phyloP scores from a whole-genome alignment of 2,329 filamentous ascomycete species.

The Juglanconis juglandina region DNA sequence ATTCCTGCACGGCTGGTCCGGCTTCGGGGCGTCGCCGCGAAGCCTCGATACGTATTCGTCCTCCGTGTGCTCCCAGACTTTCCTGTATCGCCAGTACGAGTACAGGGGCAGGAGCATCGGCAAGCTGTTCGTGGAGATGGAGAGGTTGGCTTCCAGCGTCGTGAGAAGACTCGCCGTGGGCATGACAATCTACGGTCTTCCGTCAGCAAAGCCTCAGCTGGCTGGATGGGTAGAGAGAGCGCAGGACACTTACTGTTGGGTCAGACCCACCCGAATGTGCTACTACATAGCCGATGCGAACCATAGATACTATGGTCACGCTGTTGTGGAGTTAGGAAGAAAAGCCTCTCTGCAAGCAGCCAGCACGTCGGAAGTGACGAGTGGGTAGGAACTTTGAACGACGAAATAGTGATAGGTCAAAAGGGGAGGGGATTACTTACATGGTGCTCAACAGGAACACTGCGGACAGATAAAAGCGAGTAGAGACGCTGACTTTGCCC shows the following conservation, averaged over 20 bases:
- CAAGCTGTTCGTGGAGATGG: conserved; percentile 14
- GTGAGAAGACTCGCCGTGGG: not conserved
- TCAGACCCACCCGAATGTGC: not conserved
- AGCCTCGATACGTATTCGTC: conserved; percentile 16
- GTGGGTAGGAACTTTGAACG: no score
- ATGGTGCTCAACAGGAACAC: conserved; percentile 9
- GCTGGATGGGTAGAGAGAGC: not conserved
- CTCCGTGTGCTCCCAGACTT: conserved; percentile 3
- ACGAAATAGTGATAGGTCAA: no score
- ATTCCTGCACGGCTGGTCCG: not conserved
- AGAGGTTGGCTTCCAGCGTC: conserved; percentile 9
- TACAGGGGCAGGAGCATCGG: conserved; percentile 16
- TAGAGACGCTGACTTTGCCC: conserved; percentile 25
- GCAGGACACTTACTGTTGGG: not conserved
- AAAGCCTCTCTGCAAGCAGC: no score
- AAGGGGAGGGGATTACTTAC: not conserved
- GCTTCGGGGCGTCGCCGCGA: not conserved
- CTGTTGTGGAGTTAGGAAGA: not conserved
- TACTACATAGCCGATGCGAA: not conserved
- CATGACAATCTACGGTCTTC: not conserved
- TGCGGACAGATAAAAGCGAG: conserved; percentile 6
- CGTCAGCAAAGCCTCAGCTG: no score
- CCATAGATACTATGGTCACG: conserved; percentile 11
- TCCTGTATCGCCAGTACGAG: conserved; percentile 13
- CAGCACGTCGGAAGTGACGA: no score